Percentiles rank a stretch among this genome's conserved stretches.
phyloP scores from a whole-genome alignment of 2,329 filamentous ascomycete genomes.

The Aureobasidium subglaciale region DNA sequence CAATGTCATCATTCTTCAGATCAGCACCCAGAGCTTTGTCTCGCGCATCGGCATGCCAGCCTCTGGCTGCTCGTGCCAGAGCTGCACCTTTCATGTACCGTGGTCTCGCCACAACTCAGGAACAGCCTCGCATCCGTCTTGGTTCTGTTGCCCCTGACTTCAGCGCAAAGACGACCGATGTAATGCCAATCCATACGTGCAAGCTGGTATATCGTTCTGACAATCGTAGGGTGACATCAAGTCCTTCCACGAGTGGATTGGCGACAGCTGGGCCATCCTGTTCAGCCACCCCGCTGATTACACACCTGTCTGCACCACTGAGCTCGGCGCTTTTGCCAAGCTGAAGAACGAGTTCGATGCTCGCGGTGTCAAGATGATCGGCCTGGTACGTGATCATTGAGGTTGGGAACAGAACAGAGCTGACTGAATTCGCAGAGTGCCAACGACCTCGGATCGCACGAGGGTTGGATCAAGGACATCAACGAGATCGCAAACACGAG shows the following conservation, averaged over 20 bases:
- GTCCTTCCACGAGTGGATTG: constrained; percentile 70
- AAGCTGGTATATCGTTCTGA: neutral
- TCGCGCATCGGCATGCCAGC: constrained; percentile 23
- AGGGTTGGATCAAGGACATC: constrained; percentile 79
- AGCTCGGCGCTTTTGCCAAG: constrained; percentile 88
- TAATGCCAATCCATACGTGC: neutral
- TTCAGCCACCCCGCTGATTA: constrained; percentile 84
- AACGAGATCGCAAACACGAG: constrained; percentile 39
- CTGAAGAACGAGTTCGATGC: constrained; percentile 81
- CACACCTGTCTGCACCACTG: constrained; percentile 92
- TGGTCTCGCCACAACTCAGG: constrained; percentile 30
- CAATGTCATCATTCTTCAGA: constrained; percentile 32
- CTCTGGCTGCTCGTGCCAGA: constrained; percentile 23
- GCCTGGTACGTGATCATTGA: constrained; percentile 43
- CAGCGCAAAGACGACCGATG: constrained; percentile 67
- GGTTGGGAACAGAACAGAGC: neutral
- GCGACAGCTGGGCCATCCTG: constrained; percentile 70
- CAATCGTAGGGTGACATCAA: constrained; percentile 45
- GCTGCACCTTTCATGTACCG: constrained; percentile 30
- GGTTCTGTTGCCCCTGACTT: constrained; percentile 67
- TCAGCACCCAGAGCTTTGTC: constrained; percentile 30
- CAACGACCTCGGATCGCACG: constrained; percentile 78
- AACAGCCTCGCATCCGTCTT: constrained; percentile 37
- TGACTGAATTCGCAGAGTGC: constrained; percentile 43
- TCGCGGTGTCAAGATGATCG: constrained; percentile 85